Evolutionary conservation across 2,329 filamentous ascomycete genomes (phyloP).

Genomic region (Diplocarpon mali): DNA sequence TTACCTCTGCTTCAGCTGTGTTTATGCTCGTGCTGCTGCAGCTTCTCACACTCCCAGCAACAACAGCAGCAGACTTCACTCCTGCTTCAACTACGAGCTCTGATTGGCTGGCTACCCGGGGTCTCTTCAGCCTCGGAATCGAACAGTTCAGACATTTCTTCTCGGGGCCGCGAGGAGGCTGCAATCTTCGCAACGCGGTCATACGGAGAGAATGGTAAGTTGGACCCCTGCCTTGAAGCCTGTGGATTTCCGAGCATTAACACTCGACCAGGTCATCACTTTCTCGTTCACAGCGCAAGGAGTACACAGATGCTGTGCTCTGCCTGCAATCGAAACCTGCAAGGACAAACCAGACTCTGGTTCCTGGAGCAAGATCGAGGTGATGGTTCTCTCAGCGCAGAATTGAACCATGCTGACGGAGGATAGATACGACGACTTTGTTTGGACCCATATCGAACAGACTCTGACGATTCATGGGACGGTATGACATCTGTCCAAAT

Average conservation of each 20-base stretch:
- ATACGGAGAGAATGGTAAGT: conserved; percentile 34
- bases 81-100: conserved; percentile 18
- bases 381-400: not conserved
- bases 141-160: conserved; percentile 17
- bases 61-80: conserved; percentile 11
- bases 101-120: conserved; percentile 28
- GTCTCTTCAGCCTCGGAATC: conserved; percentile 26
- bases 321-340: conserved; percentile 28
- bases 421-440: conserved; percentile 29
- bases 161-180: conserved; percentile 15
- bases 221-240: not conserved
- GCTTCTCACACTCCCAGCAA: conserved; percentile 3
- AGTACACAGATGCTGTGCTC: conserved; percentile 31
- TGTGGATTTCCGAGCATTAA: not conserved
- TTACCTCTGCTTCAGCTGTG: conserved; percentile 12
- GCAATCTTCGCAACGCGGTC: conserved; percentile 29
- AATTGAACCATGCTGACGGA: too few species aligned
- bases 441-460: conserved; percentile 29
- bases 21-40: conserved; percentile 12
- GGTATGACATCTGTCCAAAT: conserved; percentile 13
- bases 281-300: conserved; percentile 12
- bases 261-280: conserved; percentile 15
- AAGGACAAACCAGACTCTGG: conserved; percentile 24
- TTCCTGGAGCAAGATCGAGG: conserved; percentile 19
- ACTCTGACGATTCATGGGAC: conserved; percentile 23